Base-by-base conservation (phyloP, 305 asterid genomes). In the Withania somnifera region DNA sequence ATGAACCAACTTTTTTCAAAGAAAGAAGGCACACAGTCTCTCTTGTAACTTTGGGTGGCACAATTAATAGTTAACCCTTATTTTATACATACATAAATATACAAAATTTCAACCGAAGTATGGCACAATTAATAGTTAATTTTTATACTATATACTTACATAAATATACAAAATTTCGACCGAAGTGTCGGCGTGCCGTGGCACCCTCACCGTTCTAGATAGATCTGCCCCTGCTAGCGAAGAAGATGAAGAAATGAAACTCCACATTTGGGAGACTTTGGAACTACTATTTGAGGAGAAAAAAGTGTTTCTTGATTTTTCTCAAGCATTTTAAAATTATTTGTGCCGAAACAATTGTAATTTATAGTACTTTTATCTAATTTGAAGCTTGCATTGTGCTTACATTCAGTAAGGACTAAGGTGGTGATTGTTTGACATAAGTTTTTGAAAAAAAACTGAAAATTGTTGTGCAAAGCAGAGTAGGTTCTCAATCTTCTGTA, bases 1-100 rank as follows among this genome's bases (percentile, higher is more conserved):
- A 95, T 94, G 98, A 0, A 9, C 1, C 10, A 1, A 2, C 2
- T 42, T 42, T 36, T 42, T 42, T 42, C 3, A 30, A 30, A 30
- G 3, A 30, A 30, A 3, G 2, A 30, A 30, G 2, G 3, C 3
- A 30, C 34, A 30, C 34, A 30, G 3, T 1, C 34, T 30, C 34
- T 30, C 34, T 30, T 30, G 34, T 30, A 30, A 30, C 2, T 30
- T 2, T 30, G 2, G 34, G 34, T n/a, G n/a, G n/a, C n/a, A n/a
- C n/a, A n/a, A n/a, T n/a, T n/a, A n/a, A n/a, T n/a, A n/a, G n/a
- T n/a, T n/a, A n/a, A n/a, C n/a, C n/a, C n/a, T n/a, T n/a, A n/a
- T n/a, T n/a, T n/a, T n/a, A n/a, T n/a, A n/a, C n/a, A n/a, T n/a
- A n/a, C n/a, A n/a, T n/a, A n/a, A n/a, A n/a, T n/a, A n/a, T n/a